Evolutionary conservation across 202 grass and related monocot species (phyloP).

Genomic region (Zizania palustris): DNA sequence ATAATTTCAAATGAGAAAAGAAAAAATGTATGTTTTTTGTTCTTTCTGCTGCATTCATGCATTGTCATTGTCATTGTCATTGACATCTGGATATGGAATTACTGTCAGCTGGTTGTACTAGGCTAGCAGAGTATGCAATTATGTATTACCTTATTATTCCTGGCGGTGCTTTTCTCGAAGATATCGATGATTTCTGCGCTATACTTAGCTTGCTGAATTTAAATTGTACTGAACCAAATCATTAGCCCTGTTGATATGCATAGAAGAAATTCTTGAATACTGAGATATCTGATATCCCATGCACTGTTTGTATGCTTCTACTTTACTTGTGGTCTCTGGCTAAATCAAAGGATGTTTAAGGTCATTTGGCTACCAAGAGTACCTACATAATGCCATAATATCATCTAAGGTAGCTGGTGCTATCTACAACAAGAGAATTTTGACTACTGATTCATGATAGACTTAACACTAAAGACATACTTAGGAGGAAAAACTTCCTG

Average conservation of each 20-base stretch:
- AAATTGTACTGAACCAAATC: neutral
- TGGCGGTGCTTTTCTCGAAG: neutral
- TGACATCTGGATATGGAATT: conserved; percentile 22
- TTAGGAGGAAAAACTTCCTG: too few relatives aligned
- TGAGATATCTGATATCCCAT: neutral
- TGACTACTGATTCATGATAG: too few relatives aligned
- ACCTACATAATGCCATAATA: neutral
- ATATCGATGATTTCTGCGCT: conserved; percentile 6
- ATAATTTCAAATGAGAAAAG: neutral
- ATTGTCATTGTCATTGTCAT: conserved; percentile 19
- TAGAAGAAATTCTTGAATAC: conserved; percentile 12
- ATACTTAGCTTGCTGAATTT: conserved; percentile 1
- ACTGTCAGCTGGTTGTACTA: neutral
- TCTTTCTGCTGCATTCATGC: neutral
- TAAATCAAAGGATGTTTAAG: neutral
- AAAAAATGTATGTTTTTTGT: neutral
- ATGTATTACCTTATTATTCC: conserved; percentile 7
- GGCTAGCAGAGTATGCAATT: neutral
- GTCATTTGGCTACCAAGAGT: conserved; percentile 1
- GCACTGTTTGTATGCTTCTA: conserved; percentile 18
- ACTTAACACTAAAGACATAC: too few relatives aligned
- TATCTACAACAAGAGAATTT: neutral
- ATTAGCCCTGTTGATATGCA: conserved; percentile 7
- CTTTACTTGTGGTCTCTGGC: neutral
- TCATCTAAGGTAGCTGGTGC: conserved; percentile 5